phyloP scores from a whole-genome alignment of 768 basidiomycete genomes.

The Macrolepiota albuminosa region DNA sequence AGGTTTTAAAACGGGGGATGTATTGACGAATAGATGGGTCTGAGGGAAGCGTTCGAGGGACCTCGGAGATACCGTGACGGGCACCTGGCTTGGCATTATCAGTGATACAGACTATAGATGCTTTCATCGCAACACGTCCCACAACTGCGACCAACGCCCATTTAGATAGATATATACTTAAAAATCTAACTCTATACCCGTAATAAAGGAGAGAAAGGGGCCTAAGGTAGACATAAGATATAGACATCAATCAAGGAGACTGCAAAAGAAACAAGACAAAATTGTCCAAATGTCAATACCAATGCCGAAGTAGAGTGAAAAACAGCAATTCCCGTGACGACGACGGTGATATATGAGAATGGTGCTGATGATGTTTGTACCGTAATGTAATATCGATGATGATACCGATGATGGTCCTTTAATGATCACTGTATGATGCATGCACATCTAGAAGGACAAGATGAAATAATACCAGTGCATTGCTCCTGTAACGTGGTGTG shows the following conservation, averaged over 20 bases:
- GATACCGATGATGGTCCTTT: neutral
- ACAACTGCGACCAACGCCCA: neutral
- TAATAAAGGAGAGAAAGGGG: neutral
- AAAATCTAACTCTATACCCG: neutral
- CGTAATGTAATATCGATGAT: neutral
- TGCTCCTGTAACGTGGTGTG: slow-evolving; percentile 6
- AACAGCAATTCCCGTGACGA: neutral
- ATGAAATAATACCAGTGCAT: slow-evolving; percentile 4
- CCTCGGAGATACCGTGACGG: no score
- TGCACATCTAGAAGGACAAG: neutral
- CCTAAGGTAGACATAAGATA: neutral
- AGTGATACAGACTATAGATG: no score
- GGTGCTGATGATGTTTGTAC: neutral
- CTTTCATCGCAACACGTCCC: no score
- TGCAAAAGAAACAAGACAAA: neutral
- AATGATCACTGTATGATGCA: neutral
- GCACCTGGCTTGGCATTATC: no score
- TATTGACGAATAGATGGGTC: no score
- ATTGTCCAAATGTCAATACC: neutral
- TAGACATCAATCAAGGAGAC: neutral
- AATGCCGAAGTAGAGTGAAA: neutral
- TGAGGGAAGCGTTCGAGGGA: no score
- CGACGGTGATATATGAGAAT: neutral
- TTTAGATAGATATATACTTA: neutral
- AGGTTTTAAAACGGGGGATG: no score